phyloP scores from a whole-genome alignment of 352 stramenopile species.

The Globisporangium mamillatum region DNA sequence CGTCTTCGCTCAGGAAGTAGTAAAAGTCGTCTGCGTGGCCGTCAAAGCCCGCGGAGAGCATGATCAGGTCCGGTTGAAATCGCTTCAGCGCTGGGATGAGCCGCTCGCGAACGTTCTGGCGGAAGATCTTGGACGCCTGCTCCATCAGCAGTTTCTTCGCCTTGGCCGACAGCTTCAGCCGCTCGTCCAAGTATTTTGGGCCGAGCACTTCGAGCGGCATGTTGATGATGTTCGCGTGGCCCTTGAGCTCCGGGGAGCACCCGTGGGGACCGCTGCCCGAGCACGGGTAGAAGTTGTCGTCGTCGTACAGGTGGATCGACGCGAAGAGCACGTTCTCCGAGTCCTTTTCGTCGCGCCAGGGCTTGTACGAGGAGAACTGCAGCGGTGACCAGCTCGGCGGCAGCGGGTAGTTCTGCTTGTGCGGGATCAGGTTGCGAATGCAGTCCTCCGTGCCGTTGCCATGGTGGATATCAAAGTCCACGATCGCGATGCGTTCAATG shows the following conservation, averaged over 20 bases:
- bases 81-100: slow-evolving; percentile 44
- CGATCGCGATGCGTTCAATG: slow-evolving; percentile 50
- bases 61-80: slow-evolving; percentile 60
- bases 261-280: slow-evolving; percentile 47
- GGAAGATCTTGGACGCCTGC: slow-evolving; percentile 43
- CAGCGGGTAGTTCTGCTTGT: slow-evolving; percentile 64
- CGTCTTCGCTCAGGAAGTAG: slow-evolving; percentile 75
- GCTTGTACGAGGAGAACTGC: slow-evolving; percentile 60
- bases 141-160: slow-evolving; percentile 52
- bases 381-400: slow-evolving; percentile 59
- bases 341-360: slow-evolving; percentile 63
- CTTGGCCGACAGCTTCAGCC: slow-evolving; percentile 50
- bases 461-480: slow-evolving; percentile 74
- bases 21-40: slow-evolving; percentile 67
- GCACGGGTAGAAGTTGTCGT: slow-evolving; percentile 65
- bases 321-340: slow-evolving; percentile 64
- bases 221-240: slow-evolving; percentile 52
- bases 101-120: slow-evolving; percentile 36
- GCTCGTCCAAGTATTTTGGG: slow-evolving; percentile 54
- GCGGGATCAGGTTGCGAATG: slow-evolving; percentile 55
- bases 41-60: slow-evolving; percentile 71
- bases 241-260: slow-evolving; percentile 43
- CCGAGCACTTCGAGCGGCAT: slow-evolving; percentile 49
- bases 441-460: slow-evolving; percentile 67
- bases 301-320: slow-evolving; percentile 60